Conservation (phyloP, 345 rosid genomes). For the Corymbia maculata region DNA sequence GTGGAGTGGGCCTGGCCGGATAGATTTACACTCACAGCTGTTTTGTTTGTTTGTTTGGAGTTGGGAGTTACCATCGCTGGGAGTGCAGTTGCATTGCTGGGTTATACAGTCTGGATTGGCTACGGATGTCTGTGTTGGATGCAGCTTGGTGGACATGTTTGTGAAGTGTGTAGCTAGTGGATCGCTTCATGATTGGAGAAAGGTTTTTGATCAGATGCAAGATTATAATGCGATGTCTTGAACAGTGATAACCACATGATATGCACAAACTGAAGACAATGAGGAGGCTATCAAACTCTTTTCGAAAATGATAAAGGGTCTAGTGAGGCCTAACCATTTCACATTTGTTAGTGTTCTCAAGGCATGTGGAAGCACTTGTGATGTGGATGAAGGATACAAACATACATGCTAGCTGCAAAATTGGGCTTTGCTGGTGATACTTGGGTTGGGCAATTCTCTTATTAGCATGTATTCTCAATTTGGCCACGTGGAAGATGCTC, state of each 20-base stretch:
- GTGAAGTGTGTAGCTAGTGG: not conserved
- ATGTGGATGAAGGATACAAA: not conserved
- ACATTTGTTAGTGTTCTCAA: not conserved
- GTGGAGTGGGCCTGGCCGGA: too few relatives aligned
- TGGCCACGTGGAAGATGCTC: too few relatives aligned
- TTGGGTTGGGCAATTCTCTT: too few relatives aligned
- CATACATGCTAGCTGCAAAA: not conserved
- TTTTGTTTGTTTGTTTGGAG: not conserved
- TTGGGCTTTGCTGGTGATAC: not conserved
- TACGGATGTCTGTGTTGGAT: not conserved
- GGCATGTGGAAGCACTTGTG: not conserved
- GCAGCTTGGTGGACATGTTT: not conserved
- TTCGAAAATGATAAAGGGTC: not conserved
- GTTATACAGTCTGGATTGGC: not conserved
- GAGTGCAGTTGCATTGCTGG: not conserved
- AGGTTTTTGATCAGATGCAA: not conserved
- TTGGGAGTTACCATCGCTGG: not conserved
- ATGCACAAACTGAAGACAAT: not conserved
- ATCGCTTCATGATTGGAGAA: not conserved
- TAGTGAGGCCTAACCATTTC: not conserved
- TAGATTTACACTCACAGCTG: too few relatives aligned
- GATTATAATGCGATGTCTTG: not conserved
- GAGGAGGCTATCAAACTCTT: too few relatives aligned
- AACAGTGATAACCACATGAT: not conserved
- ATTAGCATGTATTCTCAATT: too few relatives aligned